These are phyloP conservation scores for Triticum urartu DNA, from an alignment of 176 grass and related monocot genomes.

Conservation along the genomic window DNA sequence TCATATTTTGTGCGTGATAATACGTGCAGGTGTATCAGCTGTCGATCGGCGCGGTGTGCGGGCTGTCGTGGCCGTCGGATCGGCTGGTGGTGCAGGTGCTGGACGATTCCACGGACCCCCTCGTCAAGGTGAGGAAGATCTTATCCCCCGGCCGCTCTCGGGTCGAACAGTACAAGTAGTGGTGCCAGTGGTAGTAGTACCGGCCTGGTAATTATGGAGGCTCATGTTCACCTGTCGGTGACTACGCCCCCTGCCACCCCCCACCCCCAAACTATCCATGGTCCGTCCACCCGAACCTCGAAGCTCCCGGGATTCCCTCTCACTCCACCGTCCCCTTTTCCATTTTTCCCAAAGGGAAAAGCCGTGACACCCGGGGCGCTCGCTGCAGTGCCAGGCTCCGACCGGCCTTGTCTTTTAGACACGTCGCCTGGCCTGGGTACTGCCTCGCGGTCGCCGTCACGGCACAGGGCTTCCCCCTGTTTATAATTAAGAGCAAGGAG, in stretches of 20 bases:
- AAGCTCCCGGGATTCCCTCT: not conserved
- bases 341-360: not conserved
- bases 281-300: not conserved
- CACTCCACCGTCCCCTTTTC: not conserved
- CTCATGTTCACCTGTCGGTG: not conserved
- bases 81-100: constrained; percentile 63
- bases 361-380: constrained; percentile 27
- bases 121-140: constrained; percentile 41
- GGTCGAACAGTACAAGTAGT: not conserved
- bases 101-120: constrained; percentile 64
- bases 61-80: constrained; percentile 69
- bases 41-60: constrained; percentile 64
- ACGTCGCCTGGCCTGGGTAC: not conserved
- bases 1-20: too few species aligned
- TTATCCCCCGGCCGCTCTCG: not conserved
- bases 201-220: not conserved
- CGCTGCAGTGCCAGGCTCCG: constrained; percentile 25
- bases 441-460: not conserved
- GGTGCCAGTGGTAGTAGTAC: not conserved
- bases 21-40: constrained; percentile 60
- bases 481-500: too few species aligned
- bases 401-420: constrained; percentile 19
- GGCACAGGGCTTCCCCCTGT: not conserved
- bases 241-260: not conserved
- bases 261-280: not conserved